phyloP scores from a whole-genome alignment of 202 grass and related monocot species.

The Musa balbisiana region DNA sequence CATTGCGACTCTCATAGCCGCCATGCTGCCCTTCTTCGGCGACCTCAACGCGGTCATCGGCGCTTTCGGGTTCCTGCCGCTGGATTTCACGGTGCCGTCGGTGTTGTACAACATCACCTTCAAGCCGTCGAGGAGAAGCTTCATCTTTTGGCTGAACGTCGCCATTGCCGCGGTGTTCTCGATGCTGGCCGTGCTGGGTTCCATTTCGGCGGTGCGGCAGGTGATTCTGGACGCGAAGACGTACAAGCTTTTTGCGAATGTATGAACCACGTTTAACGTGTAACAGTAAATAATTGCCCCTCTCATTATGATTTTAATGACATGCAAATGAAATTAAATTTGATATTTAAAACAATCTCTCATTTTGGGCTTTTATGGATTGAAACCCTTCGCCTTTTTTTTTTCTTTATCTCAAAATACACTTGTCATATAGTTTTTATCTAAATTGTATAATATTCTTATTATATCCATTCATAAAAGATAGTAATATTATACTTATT shows the following conservation, averaged over 20 bases:
- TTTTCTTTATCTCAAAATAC: no score
- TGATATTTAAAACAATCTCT: no score
- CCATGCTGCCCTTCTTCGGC: slow-evolving; percentile 96
- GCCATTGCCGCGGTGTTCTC: slow-evolving; percentile 51
- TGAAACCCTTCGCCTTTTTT: no score
- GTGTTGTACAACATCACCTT: slow-evolving; percentile 84
- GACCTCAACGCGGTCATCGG: slow-evolving; percentile 86
- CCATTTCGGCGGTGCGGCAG: slow-evolving; percentile 62
- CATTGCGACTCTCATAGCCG: slow-evolving; percentile 54
- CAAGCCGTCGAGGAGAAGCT: slow-evolving; percentile 46
- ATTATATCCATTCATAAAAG: no score
- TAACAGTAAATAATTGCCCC: no score
- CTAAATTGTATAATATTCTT: no score
- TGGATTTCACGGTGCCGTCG: slow-evolving; percentile 73
- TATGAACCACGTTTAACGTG: slow-evolving; percentile 20
- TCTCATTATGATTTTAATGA: no score
- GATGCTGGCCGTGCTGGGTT: slow-evolving; percentile 40
- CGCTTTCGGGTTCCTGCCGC: slow-evolving; percentile 83
- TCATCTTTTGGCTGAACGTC: slow-evolving; percentile 74
- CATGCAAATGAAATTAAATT: no score
- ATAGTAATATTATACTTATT: no score
- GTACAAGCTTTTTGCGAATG: slow-evolving; percentile 87
- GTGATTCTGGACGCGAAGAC: slow-evolving; percentile 56
- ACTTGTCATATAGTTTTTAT: no score
- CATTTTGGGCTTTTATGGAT: no score